Conservation (phyloP, 2,329 filamentous ascomycete species). For the Diaporthe caulivora region DNA sequence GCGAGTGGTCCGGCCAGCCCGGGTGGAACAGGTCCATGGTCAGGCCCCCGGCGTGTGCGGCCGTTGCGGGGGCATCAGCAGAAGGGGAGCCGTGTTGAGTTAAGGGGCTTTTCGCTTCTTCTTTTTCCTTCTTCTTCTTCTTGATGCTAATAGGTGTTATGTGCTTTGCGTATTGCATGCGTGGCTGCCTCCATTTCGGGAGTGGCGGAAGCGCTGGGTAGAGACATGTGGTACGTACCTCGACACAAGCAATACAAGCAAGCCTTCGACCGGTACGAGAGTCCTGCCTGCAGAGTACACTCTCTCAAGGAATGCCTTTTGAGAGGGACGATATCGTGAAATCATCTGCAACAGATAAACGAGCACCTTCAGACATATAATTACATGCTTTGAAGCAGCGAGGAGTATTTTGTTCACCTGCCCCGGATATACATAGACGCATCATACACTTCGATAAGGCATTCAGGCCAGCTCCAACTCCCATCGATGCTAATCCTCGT, state of each 20-base stretch:
- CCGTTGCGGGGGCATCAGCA: background rate
- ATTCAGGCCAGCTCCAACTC: background rate
- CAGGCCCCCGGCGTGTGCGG: background rate
- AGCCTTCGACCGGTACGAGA: too few relatives aligned
- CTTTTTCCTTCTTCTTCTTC: too few relatives aligned
- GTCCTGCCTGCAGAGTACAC: too few relatives aligned
- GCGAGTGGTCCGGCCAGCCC: background rate
- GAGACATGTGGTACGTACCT: too few relatives aligned
- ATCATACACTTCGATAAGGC: background rate
- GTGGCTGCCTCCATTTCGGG: background rate
- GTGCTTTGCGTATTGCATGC: too few relatives aligned
- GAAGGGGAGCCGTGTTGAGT: background rate
- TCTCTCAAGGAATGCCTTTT: background rate
- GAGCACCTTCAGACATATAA: background rate
- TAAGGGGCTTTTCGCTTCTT: too few relatives aligned
- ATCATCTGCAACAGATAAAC: too few relatives aligned
- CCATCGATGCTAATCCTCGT: background rate
- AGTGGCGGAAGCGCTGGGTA: background rate
- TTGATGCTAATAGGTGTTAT: too few relatives aligned
- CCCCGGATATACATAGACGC: background rate
- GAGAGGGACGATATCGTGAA: background rate
- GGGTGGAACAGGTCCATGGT: slow-evolving; percentile 5
- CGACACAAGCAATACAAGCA: too few relatives aligned
- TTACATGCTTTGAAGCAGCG: background rate
- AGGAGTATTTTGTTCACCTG: background rate